A percentile compares a stretch with the other conserved stretches of the same genome.
These are phyloP conservation scores for Fusarium agapanthi DNA, from an alignment of 2,329 filamentous ascomycete species.

Conservation along the genomic window DNA sequence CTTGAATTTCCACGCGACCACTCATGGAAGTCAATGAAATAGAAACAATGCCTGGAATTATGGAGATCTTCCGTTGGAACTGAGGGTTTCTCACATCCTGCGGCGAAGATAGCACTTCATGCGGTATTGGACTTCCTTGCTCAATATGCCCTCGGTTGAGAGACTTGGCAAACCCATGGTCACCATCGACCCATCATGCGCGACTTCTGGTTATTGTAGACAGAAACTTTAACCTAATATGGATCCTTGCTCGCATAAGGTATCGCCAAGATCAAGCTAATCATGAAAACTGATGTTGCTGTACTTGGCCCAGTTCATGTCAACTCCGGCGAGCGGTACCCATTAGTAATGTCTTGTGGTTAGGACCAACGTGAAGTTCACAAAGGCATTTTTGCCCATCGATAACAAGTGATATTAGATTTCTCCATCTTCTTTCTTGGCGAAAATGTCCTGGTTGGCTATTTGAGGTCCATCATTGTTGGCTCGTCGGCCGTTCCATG, in stretches of 20 bases:
- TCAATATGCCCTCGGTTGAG: too few relatives aligned
- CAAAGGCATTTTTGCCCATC: neutral
- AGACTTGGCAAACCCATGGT: neutral
- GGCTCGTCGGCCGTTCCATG: neutral
- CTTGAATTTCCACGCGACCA: too few relatives aligned
- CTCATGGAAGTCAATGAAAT: too few relatives aligned
- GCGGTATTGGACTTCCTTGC: neutral
- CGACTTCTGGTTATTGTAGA: neutral
- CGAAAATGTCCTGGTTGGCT: neutral
- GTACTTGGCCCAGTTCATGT: too few relatives aligned
- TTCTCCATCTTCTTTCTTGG: neutral
- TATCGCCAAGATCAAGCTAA: neutral
- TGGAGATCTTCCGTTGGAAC: rapidly evolving
- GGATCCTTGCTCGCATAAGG: too few relatives aligned
- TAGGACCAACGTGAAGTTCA: too few relatives aligned
- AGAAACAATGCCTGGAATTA: rapidly evolving
- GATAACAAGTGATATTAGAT: too few relatives aligned
- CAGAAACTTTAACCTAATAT: rapidly evolving
- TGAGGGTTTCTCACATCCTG: too few relatives aligned
- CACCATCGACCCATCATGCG: neutral
- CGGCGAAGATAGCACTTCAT: neutral
- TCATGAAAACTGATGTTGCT: neutral
- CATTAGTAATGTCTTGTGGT: neutral
- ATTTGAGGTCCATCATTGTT: too few relatives aligned
- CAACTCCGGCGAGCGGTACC: neutral